phyloP scores from a whole-genome alignment of 2,329 filamentous ascomycete genomes.

The Colletotrichum sublineola region DNA sequence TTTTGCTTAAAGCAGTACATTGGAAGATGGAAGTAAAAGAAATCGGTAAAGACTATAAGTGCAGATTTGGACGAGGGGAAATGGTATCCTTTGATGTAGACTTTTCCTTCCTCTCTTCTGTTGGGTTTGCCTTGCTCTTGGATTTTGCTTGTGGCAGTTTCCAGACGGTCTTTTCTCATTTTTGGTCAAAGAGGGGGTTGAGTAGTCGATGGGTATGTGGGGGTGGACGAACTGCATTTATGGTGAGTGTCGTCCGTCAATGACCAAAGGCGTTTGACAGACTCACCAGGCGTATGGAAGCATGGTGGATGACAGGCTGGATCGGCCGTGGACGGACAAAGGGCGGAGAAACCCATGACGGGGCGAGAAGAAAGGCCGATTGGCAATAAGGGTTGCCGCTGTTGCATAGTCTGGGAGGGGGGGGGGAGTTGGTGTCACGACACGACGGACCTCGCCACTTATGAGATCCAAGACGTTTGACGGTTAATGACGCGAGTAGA shows the following conservation, averaged over 20 bases:
- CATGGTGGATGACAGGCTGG: neutral
- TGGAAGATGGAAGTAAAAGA: slow-evolving; percentile 23
- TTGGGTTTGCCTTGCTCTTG: slow-evolving; percentile 25
- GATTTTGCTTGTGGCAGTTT: slow-evolving; percentile 26
- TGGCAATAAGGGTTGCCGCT: slow-evolving; percentile 10
- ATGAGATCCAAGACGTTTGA: slow-evolving; percentile 39
- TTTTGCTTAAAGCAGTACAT: slow-evolving; percentile 36
- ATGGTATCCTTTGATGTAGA: slow-evolving; percentile 18
- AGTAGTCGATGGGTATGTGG: neutral
- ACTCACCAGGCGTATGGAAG: slow-evolving; percentile 2
- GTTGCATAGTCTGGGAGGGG: slow-evolving; percentile 28
- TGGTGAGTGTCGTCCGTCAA: neutral
- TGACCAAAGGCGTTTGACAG: neutral
- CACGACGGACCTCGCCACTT: slow-evolving; percentile 34
- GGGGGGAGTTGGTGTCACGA: slow-evolving; percentile 25
- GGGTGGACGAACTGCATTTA: slow-evolving; percentile 2
- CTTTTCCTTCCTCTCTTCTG: slow-evolving; percentile 10
- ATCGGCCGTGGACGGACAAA: neutral
- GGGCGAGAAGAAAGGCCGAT: slow-evolving; percentile 17
- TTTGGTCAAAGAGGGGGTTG: slow-evolving; percentile 1
- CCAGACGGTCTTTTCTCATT: slow-evolving; percentile 16
- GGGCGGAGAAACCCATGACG: slow-evolving; percentile 1
- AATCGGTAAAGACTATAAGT: slow-evolving; percentile 27
- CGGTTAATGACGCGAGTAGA: slow-evolving; percentile 38
- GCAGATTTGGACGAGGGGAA: slow-evolving; percentile 14